These are phyloP conservation scores for Plasmodium yoelii DNA, from an alignment of 169 alveolate species.

Conservation along the genomic window DNA sequence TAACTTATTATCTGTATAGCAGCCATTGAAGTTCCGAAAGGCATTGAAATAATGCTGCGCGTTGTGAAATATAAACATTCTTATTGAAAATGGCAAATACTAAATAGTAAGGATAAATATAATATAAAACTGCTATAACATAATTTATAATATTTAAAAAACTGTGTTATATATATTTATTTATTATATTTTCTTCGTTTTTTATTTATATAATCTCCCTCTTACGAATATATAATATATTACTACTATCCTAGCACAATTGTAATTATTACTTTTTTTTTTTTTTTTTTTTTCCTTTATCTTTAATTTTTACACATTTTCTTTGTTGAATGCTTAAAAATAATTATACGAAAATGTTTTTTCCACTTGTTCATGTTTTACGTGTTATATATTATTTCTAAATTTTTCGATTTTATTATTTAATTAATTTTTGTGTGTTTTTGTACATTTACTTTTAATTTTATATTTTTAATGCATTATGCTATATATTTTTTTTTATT, in stretches of 20 bases:
- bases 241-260: too few species aligned
- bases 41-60: conserved; percentile 70
- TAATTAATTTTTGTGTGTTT: too few species aligned
- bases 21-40: conserved; percentile 75
- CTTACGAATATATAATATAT: too few species aligned
- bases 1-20: conserved; percentile 84
- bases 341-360: not conserved
- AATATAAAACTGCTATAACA: conserved; percentile 2
- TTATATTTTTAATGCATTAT: too few species aligned
- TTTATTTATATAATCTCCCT: too few species aligned
- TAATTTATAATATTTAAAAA: not conserved
- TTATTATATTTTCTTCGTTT: too few species aligned
- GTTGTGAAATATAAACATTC: conserved; percentile 70
- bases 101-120: not conserved
- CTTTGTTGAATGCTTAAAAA: not conserved
- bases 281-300: conserved; percentile 5
- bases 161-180: too few species aligned
- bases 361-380: not conserved
- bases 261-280: not conserved
- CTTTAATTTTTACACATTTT: not conserved
- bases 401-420: not conserved
- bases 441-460: too few species aligned
- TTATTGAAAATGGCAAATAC: not conserved
- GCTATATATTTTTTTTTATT: too few species aligned
- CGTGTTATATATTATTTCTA: not conserved